Conservation (phyloP, 768 basidiomycete genomes). For the Tulasnella sp. region DNA sequence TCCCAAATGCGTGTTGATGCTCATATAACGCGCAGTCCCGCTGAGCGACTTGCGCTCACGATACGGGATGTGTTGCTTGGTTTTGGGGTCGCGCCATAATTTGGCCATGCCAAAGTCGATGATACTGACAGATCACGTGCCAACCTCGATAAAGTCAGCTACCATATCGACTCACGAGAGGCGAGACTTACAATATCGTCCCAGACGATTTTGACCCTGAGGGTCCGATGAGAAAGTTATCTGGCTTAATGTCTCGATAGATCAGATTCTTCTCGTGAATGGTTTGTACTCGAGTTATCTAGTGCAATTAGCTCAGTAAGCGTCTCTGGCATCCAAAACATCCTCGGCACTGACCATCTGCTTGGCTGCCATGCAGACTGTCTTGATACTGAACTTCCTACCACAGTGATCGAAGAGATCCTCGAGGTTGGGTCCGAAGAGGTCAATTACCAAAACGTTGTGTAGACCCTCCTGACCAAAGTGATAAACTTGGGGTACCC, state of each 20-base stretch:
- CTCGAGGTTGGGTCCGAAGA: slow-evolving; percentile 94
- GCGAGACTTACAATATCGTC: slow-evolving; percentile 35
- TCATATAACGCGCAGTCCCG: slow-evolving; percentile 99
- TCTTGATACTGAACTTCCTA: slow-evolving; percentile 97
- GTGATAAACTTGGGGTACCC: slow-evolving; percentile 96
- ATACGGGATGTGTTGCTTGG: slow-evolving; percentile 98
- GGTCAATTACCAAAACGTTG: slow-evolving; percentile 67
- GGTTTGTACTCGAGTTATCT: slow-evolving; percentile 92
- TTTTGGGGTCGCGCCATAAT: slow-evolving; percentile 98
- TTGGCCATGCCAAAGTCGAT: slow-evolving; percentile 99
- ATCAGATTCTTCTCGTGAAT: slow-evolving; percentile 99
- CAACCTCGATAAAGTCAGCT: slow-evolving; percentile 13
- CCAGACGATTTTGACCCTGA: slow-evolving; percentile 85
- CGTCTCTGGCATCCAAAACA: too few species aligned
- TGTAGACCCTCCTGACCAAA: slow-evolving; percentile 98
- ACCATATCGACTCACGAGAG: not conserved
- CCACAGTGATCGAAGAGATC: slow-evolving; percentile 72
- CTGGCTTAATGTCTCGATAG: slow-evolving; percentile 98
- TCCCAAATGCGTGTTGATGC: slow-evolving; percentile 97
- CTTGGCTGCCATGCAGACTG: slow-evolving; percentile 96
- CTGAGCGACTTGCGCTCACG: slow-evolving; percentile 94
- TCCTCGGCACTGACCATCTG: slow-evolving; percentile 76
- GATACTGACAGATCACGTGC: slow-evolving; percentile 22
- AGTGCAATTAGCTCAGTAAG: not conserved
- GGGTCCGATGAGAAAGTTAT: slow-evolving; percentile 96